phyloP scores from a whole-genome alignment of 2,329 filamentous ascomycete genomes.

The Colletotrichum sp. region DNA sequence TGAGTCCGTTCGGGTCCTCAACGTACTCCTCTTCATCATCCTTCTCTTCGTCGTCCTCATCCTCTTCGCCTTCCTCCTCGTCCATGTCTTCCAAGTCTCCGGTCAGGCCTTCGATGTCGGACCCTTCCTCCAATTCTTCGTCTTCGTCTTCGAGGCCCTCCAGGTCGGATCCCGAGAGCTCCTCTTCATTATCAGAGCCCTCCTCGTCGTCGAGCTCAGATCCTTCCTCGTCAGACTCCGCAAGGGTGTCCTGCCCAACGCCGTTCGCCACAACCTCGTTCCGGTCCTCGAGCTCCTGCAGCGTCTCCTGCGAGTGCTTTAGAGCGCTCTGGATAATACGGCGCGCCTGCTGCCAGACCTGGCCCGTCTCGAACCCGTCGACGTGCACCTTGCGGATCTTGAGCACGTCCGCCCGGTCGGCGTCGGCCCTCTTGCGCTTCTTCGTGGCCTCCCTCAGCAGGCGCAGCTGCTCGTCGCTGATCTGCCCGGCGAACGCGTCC shows the following conservation, averaged over 20 bases:
- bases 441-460: slow-evolving; percentile 70
- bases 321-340: slow-evolving; percentile 71
- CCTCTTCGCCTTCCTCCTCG: slow-evolving; percentile 38
- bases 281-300: slow-evolving; percentile 54
- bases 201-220: slow-evolving; percentile 25
- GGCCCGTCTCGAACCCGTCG: slow-evolving; percentile 84
- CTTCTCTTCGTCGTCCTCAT: slow-evolving; percentile 40
- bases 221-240: slow-evolving; percentile 40
- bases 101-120: slow-evolving; percentile 31
- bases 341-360: slow-evolving; percentile 93
- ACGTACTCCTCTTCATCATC: slow-evolving; percentile 53
- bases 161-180: slow-evolving; percentile 19
- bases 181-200: slow-evolving; percentile 36
- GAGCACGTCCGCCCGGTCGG: slow-evolving; percentile 57
- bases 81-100: slow-evolving; percentile 25
- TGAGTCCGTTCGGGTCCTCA: slow-evolving; percentile 82
- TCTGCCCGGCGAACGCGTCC: slow-evolving; percentile 75
- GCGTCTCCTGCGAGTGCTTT: slow-evolving; percentile 48
- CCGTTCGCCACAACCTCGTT: slow-evolving; percentile 43
- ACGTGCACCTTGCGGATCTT: slow-evolving; percentile 84
- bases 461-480: slow-evolving; percentile 74
- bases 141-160: slow-evolving; percentile 26
- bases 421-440: slow-evolving; percentile 74
- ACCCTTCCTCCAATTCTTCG: slow-evolving; percentile 27
- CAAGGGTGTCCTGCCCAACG: slow-evolving; percentile 35